These are phyloP conservation scores for Dioscorea zingiberensis DNA, from an alignment of 106 monocot genomes.

Conservation along the genomic window DNA sequence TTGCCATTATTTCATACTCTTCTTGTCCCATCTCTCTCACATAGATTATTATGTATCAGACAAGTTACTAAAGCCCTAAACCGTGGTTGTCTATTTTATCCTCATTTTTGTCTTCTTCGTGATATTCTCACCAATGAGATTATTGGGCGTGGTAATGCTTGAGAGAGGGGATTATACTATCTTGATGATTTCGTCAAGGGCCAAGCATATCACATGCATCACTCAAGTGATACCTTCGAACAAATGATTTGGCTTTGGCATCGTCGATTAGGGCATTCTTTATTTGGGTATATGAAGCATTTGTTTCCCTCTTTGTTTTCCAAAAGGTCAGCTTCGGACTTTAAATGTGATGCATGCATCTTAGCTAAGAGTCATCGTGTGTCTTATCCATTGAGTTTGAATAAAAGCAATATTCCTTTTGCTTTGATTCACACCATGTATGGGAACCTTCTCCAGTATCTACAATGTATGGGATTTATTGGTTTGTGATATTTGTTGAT, in stretches of 20 bases:
- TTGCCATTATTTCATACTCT: too few species aligned
- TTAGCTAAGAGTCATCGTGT: conserved; percentile 1
- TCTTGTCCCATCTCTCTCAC: too few species aligned
- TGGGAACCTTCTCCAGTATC: conserved; percentile 9
- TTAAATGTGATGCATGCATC: conserved; percentile 10
- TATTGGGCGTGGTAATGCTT: conserved; percentile 4
- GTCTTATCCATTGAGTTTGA: not conserved
- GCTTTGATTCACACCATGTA: not conserved
- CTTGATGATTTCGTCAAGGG: conserved; percentile 4
- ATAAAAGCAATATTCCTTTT: conserved; percentile 4
- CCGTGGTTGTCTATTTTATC: too few species aligned
- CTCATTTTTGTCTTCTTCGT: too few species aligned
- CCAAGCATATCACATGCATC: not conserved
- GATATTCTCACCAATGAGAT: not conserved
- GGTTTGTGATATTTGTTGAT: conserved; percentile 16
- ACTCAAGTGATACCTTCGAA: not conserved
- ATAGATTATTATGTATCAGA: too few species aligned
- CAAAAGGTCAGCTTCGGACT: not conserved
- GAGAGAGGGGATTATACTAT: conserved; percentile 9
- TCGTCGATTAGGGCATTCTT: conserved; percentile 6
- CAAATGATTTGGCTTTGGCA: conserved; percentile 10
- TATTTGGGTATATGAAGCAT: not conserved
- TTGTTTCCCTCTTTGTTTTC: conserved; percentile 3
- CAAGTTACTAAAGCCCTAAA: too few species aligned
- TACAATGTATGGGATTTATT: not conserved